Evolutionary conservation across 345 rosid species (phyloP), one percentile per base, ranked within the genome.

Genomic region (Rubroshorea leprosula): DNA sequence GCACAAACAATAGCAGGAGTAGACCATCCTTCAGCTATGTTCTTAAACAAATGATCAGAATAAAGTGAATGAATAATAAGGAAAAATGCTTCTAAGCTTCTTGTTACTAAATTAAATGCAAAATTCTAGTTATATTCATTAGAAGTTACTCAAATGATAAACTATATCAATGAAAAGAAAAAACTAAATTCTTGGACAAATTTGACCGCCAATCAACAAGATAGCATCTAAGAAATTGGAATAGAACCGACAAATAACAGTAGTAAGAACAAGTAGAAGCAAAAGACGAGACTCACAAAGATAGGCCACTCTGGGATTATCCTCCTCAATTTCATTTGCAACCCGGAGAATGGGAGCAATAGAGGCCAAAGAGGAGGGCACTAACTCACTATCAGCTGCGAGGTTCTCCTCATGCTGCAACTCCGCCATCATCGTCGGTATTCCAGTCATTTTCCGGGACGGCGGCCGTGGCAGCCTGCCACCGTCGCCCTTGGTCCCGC

Each of bases 331-430:
- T 54, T 87, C 99, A 71, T 90, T 94, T 55, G 97, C 99, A 0
- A 87, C 99, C 11, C 99, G 91, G 51, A 94, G 97, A 74, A 87
- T 72, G 0, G 92, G 95, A 58, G 69, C 87, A 58, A 87, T 73
- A 15, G 56, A 22, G 10, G 86, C 82, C 13, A 93, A 68, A 31
- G 97, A 87, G 18, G 99, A 90, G 10, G 97, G 99, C 12, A 90
- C 95, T 12, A 87, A 78, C 76, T 94, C 96, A 62, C 99, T 94
- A 49, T 94, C 99, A 16, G 81, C 64, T 3, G 63, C 62, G 2
- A 70, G 16, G 24, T 29, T 50, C 45, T 87, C 96, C 23, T 82
- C 85, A 5, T 78, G 71, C 25, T 71, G 76, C 39, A 75, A 24
- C 15, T 85, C 84, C 21, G 70, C 62, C 78, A 74, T 38, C 86